phyloP scores from a whole-genome alignment of 2,329 filamentous ascomycete species.

The Botrytis medusae region DNA sequence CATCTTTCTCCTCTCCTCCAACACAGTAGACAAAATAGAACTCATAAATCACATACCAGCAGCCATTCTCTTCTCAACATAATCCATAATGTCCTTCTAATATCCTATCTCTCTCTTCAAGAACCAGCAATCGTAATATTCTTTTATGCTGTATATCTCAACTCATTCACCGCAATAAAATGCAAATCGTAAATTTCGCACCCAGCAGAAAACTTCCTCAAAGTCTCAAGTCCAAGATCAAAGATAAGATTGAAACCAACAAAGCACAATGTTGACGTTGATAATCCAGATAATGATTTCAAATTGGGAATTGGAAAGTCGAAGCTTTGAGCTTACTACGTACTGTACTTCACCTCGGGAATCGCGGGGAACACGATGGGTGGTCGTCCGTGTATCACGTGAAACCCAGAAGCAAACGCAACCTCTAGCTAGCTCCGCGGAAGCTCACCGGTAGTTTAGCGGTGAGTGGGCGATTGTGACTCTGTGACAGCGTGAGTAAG shows the following conservation, averaged over 20 bases:
- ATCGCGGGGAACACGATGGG: background rate
- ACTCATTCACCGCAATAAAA: background rate
- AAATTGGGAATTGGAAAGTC: background rate
- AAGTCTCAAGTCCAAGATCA: background rate
- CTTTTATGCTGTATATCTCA: background rate
- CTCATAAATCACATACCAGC: conserved; percentile 30
- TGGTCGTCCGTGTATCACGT: background rate
- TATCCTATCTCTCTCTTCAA: background rate
- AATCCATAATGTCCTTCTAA: conserved; percentile 34
- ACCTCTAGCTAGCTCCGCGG: background rate
- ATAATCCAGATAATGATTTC: background rate
- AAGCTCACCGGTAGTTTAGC: background rate
- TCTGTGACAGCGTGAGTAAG: background rate
- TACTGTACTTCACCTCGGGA: background rate
- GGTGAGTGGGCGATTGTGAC: background rate
- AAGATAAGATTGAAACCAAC: background rate
- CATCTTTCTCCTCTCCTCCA: background rate
- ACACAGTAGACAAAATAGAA: background rate
- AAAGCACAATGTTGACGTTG: background rate
- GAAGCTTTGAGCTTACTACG: background rate
- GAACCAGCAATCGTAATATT: background rate
- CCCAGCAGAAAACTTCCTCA: rapidly evolving
- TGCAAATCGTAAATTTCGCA: background rate
- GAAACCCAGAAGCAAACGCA: background rate
- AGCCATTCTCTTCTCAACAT: conserved; percentile 41